These are phyloP conservation scores for Cladophialophora exuberans DNA, from an alignment of 2,329 filamentous ascomycete species.

Conservation along the genomic window DNA sequence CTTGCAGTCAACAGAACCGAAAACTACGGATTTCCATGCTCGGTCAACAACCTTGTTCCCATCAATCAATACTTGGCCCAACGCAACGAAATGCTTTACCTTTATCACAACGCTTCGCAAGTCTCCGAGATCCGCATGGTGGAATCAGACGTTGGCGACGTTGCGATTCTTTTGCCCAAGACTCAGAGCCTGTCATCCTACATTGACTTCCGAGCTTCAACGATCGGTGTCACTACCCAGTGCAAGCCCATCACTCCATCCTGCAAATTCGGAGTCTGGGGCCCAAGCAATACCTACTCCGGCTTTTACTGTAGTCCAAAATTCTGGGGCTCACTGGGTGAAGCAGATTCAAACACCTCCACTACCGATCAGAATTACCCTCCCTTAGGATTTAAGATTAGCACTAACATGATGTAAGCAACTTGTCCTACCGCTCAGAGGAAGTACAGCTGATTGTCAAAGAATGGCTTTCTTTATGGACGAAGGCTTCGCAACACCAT, in stretches of 20 bases:
- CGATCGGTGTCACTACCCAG: slow-evolving; percentile 16
- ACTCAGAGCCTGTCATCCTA: neutral
- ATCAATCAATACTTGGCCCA: neutral
- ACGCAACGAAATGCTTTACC: slow-evolving; percentile 15
- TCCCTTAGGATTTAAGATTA: slow-evolving; percentile 10
- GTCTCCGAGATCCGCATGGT: slow-evolving; percentile 11
- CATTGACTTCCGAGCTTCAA: slow-evolving; percentile 16
- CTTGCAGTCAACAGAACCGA: slow-evolving; percentile 4
- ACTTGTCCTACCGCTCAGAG: too few species aligned
- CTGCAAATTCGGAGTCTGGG: slow-evolving; percentile 14
- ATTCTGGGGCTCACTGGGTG: slow-evolving; percentile 15
- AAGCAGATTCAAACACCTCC: slow-evolving; percentile 1
- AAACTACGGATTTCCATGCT: slow-evolving; percentile 17
- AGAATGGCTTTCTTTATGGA: slow-evolving; percentile 20
- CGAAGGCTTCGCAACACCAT: neutral
- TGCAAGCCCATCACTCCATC: slow-evolving; percentile 17
- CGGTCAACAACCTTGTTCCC: slow-evolving; percentile 11
- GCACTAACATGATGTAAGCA: slow-evolving; percentile 14
- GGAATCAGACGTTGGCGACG: neutral
- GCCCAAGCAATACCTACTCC: slow-evolving; percentile 6
- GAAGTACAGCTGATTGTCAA: too few species aligned
- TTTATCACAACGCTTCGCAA: slow-evolving; percentile 12
- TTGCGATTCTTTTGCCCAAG: slow-evolving; percentile 12
- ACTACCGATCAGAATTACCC: slow-evolving; percentile 3
- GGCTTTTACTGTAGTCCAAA: slow-evolving; percentile 13